Base-by-base conservation (phyloP, 2,329 filamentous ascomycete species). In the Aspergillus fischeri region DNA sequence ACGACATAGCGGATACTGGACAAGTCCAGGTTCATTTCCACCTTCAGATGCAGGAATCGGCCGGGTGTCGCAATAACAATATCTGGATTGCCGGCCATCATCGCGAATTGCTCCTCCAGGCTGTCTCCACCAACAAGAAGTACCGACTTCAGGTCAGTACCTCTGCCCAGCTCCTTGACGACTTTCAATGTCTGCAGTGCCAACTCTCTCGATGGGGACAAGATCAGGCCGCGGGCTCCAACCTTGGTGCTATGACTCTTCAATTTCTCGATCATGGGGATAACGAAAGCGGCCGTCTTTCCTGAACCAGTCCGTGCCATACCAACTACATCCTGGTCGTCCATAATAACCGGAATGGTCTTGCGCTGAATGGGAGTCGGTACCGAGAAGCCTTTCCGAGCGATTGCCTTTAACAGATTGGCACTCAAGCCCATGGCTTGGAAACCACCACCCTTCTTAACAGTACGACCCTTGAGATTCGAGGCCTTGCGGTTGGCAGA, bases 281-380 rank as follows among this genome's bases (percentile, higher is more conserved):
- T 95, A 27, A 97, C 92, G 74, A 99, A 99, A 24, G 94, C 94
- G 1, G 92, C 94, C 1, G 95, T 99, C 80, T 99, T 99, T 78
- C 94, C 94, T 21, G 92, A 97, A 72, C 94, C 94, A n/a, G 95
- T 99, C 64, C 95, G 84, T 7, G 94, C 94, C 94, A 99, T 99
- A 64, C 92, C 95, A 25, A 99, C 93, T n/a, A 97, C 90, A 81
- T 99, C 94, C 76, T 92, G 90, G 54, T 89, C 85, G 60, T 95
- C 90, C 65, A 97, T 81, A 55, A 99, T 86, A 55, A 97, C 80
- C 3, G 94, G 95, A 50, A 99, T 96, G 1, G 94, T 91, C 76
- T 97, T 97, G 65, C 94, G 86, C 78, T 99, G 94, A 74, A 99
- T 99, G 0, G 94, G 94, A 0, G 94, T 99, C 3, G 95, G 95